Conservation (phyloP, 371 early-diverging fungal genomes). For the Syncephalastrum racemosum region DNA sequence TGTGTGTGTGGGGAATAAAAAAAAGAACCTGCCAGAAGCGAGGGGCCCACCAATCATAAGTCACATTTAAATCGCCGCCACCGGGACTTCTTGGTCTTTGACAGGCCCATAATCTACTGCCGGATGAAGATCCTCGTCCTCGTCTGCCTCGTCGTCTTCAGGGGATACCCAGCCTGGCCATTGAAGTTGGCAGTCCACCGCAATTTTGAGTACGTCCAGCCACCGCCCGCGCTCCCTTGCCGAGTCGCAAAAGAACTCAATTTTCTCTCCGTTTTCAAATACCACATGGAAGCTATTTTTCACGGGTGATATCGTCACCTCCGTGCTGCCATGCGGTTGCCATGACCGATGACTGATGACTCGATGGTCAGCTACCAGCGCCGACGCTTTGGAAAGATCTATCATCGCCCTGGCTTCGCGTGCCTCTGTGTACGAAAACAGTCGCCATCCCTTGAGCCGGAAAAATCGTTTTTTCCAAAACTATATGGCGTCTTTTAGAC, state of each 20-base stretch:
- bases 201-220: conserved; percentile 26
- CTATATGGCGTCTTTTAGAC: conserved; percentile 4
- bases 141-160: conserved; percentile 8
- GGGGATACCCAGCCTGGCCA: conserved; percentile 24
- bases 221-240: conserved; percentile 22
- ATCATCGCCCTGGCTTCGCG: conserved; percentile 19
- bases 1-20: too few relatives aligned
- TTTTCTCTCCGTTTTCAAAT: conserved; percentile 28
- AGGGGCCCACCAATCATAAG: too few relatives aligned
- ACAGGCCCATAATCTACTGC: too few relatives aligned
- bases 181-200: conserved; percentile 17
- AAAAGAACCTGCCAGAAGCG: too few relatives aligned
- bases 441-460: conserved; percentile 20
- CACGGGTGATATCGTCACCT: conserved; percentile 16
- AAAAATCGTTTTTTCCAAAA: conserved; percentile 31
- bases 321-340: conserved; percentile 10
- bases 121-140: too few relatives aligned
- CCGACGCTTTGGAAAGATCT: conserved; percentile 26
- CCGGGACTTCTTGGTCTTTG: too few relatives aligned
- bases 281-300: conserved; percentile 27
- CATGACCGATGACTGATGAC: conserved; percentile 6
- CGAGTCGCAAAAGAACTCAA: conserved; percentile 35
- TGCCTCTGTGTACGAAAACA: conserved; percentile 23
- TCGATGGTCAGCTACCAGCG: conserved; percentile 18
- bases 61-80: too few relatives aligned